A percentile compares a stretch with the other conserved stretches of the same genome.
Conservation (phyloP, 225 moss, liverwort and hornwort species). For the Sphagnum contortum region DNA sequence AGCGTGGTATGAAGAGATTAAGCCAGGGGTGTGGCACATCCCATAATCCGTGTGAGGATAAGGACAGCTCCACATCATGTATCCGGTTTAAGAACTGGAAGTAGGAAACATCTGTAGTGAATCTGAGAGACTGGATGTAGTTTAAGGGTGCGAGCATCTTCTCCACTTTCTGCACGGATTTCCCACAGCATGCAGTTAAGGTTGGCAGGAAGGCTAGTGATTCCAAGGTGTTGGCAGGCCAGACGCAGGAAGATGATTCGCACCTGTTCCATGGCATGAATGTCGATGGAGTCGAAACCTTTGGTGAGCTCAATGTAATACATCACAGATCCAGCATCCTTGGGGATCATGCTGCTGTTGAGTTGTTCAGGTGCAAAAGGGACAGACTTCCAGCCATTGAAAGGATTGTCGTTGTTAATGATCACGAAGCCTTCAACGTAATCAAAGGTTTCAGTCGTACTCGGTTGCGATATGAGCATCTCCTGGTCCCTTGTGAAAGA, state of each 20-base stretch:
- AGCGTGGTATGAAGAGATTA: conserved; percentile 32
- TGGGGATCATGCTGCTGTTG: conserved; percentile 17
- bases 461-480: conserved; percentile 18
- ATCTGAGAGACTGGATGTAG: conserved; percentile 25
- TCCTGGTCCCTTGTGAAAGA: conserved; percentile 28
- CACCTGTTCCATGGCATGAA: conserved; percentile 16
- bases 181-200: background rate
- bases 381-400: conserved; percentile 32
- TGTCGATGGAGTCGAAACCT: conserved; percentile 8
- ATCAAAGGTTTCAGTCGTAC: conserved; percentile 15
- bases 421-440: conserved; percentile 44
- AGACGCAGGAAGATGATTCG: background rate
- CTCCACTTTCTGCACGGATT: conserved; percentile 12
- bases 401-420: conserved; percentile 14
- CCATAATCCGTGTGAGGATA: conserved; percentile 21
- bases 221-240: background rate
- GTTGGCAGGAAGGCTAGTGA: background rate
- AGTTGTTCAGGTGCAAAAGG: conserved; percentile 21
- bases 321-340: conserved; percentile 7
- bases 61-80: conserved; percentile 12
- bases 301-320: conserved; percentile 34
- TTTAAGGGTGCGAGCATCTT: conserved; percentile 16
- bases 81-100: conserved; percentile 38
- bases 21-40: conserved; percentile 41
- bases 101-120: conserved; percentile 18